phyloP scores from a whole-genome alignment of 805 yeast species.

The Yamadazyma kitorensis region DNA sequence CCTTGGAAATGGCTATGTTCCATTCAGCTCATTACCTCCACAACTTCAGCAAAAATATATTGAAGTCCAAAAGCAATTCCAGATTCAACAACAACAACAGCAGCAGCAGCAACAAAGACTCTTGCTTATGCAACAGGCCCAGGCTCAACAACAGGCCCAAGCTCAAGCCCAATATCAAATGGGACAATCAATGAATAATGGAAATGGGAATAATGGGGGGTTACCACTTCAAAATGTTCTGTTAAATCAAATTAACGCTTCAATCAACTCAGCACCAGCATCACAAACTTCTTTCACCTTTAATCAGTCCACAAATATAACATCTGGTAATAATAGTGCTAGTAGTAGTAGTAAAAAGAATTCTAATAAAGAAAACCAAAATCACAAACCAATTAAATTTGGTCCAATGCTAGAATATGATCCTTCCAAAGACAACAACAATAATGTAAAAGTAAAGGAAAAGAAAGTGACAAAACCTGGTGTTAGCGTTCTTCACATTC shows the following conservation, averaged over 20 bases:
- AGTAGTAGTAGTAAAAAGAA: neutral
- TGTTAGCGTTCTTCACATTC: constrained; percentile 27
- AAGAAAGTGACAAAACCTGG: constrained; percentile 16
- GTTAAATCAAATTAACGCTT: constrained; percentile 5
- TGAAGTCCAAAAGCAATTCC: constrained; percentile 18
- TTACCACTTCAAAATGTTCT: constrained; percentile 9
- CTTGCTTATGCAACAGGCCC: constrained; percentile 2
- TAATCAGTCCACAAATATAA: constrained; percentile 1
- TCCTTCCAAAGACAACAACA: constrained; percentile 30
- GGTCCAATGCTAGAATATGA: constrained; percentile 42
- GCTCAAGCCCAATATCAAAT: constrained; percentile 2
- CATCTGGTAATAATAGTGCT: too few species aligned
- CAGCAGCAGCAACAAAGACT: too few species aligned
- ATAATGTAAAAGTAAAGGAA: constrained; percentile 8
- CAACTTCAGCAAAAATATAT: constrained; percentile 18
- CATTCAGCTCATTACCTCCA: constrained; percentile 17
- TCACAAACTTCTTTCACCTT: constrained; percentile 20
- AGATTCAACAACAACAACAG: constrained; percentile 13
- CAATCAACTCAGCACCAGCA: constrained; percentile 13
- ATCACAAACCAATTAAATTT: constrained; percentile 31
- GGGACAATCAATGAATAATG: neutral
- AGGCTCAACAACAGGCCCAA: constrained; percentile 8
- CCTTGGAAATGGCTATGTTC: constrained; percentile 19
- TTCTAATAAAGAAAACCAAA: constrained; percentile 7
- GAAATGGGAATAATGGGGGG: neutral